Evolutionary conservation across 495 filamentous ascomycete genomes (phyloP).

Genomic region (Penicillium argentinense): DNA sequence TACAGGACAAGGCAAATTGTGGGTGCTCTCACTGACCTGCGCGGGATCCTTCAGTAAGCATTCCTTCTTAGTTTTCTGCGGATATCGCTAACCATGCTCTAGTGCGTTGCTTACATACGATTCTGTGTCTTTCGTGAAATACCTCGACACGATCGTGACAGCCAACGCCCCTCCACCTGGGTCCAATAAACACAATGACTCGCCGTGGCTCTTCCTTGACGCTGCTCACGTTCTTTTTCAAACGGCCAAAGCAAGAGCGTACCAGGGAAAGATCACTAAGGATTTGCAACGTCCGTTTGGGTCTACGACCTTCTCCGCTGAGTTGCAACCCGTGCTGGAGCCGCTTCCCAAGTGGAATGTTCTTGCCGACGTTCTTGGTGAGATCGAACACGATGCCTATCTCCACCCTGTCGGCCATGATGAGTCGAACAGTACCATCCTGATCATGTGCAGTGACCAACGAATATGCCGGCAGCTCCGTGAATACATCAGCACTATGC

Average conservation of each 20-base stretch:
- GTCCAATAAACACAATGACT: conserved; percentile 82
- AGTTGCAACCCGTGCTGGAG: conserved; percentile 86
- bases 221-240: conserved; percentile 93
- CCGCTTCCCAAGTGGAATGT: conserved; percentile 93
- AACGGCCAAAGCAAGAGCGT: conserved; percentile 87
- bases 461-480: conserved; percentile 85
- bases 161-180: conserved; percentile 87
- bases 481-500: conserved; percentile 90
- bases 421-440: conserved; percentile 83
- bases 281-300: conserved; percentile 33
- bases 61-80: background rate
- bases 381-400: conserved; percentile 90
- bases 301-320: conserved; percentile 53
- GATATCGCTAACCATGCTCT: conserved; percentile 16
- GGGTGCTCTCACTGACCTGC: conserved; percentile 78
- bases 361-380: conserved; percentile 81
- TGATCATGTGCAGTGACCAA: conserved; percentile 94
- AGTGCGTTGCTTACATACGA: conserved; percentile 79
- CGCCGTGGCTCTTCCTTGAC: conserved; percentile 95
- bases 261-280: conserved; percentile 63
- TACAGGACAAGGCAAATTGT: conserved; percentile 95
- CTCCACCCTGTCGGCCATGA: conserved; percentile 73
- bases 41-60: conserved; percentile 77
- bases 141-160: conserved; percentile 90
- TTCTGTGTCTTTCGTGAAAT: conserved; percentile 86